Evolutionary conservation across 1,139 yeast genomes (phyloP), one percentile per base, ranked within the genome.

Genomic region (Saccharomyces pastorianus): DNA sequence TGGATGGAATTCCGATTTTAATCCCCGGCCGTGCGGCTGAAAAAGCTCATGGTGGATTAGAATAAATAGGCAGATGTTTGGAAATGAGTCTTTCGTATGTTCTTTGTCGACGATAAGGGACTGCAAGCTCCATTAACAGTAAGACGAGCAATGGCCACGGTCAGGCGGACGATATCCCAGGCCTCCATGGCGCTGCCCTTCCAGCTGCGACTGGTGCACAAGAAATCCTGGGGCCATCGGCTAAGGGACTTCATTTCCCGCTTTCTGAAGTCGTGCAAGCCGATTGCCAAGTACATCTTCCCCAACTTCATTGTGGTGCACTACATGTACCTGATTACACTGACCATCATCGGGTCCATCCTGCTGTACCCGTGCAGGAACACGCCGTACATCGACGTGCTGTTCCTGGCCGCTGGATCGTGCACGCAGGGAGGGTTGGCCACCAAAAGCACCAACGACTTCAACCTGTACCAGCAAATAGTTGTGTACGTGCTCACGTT

Each of bases 381-480:
- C 63, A 72, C 82, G 46, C 56, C 67, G 3, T 93, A 89, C 66
- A 83, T 88, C 48, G 97, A 93, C 72, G 81, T 86, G 1, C 72
- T 93, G 34, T 88, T 90, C 69, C 75, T 88, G 55, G 78, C 88
- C 0, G 73, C 83, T 4, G 91, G 95, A 1, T 81, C 91, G 0
- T 73, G 85, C 4, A 88, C 98, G 1, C 97, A 91, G 65, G 96
- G 96, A 0, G 99, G 99, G 0, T 73, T 93, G 56, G 88, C 88
- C 64, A 83, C 96, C 0, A 75, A 86, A 20, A 80, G 88, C 63
- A 59, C 84, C 44, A 88, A 87, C 64, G 69, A 73, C 0, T 62
- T 88, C 56, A 71, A 75, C 1, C 69, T 87, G 49, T 90, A 84
- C 71, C 98, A 93, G 68, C 96, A 90, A 67, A 78, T 89, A 28